phyloP scores from a whole-genome alignment of 768 basidiomycete genomes.

The Trametes maxima region DNA sequence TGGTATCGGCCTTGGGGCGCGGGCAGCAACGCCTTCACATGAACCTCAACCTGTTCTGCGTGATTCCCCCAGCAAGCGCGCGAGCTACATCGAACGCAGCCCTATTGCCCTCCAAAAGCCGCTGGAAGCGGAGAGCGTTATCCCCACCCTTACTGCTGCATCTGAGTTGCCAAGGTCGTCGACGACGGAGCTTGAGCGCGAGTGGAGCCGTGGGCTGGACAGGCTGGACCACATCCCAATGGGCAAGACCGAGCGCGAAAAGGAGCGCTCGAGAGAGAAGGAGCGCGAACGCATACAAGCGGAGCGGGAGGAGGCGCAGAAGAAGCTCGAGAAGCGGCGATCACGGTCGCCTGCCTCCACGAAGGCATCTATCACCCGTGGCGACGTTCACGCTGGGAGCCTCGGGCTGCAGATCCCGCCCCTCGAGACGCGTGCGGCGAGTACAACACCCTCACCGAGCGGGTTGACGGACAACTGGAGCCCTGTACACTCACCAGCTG shows the following conservation, averaged over 20 bases:
- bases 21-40: conserved; percentile 25
- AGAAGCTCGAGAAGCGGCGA: conserved; percentile 5
- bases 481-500: conserved; percentile 32
- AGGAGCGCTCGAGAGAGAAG: conserved; percentile 12
- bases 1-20: conserved; percentile 20
- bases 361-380: conserved; percentile 25
- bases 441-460: conserved; percentile 24
- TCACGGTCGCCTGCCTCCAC: conserved; percentile 18
- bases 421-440: conserved; percentile 1
- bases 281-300: conserved; percentile 12
- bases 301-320: conserved; percentile 13
- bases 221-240: conserved; percentile 14
- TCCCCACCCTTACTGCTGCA: background rate
- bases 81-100: conserved; percentile 62
- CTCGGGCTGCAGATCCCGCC: conserved; percentile 18
- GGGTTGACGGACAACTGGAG: conserved; percentile 53
- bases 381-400: conserved; percentile 10
- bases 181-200: conserved; percentile 18
- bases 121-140: conserved; percentile 32
- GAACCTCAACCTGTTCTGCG: conserved; percentile 53
- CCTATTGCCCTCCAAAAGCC: conserved; percentile 33
- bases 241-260: conserved; percentile 17
- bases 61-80: conserved; percentile 72
- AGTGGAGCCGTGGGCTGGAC: conserved; percentile 18
- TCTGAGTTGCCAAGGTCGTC: conserved; percentile 1